These are phyloP conservation scores for Chalara sp. DNA, from an alignment of 2,329 filamentous ascomycete genomes.

Conservation along the genomic window DNA sequence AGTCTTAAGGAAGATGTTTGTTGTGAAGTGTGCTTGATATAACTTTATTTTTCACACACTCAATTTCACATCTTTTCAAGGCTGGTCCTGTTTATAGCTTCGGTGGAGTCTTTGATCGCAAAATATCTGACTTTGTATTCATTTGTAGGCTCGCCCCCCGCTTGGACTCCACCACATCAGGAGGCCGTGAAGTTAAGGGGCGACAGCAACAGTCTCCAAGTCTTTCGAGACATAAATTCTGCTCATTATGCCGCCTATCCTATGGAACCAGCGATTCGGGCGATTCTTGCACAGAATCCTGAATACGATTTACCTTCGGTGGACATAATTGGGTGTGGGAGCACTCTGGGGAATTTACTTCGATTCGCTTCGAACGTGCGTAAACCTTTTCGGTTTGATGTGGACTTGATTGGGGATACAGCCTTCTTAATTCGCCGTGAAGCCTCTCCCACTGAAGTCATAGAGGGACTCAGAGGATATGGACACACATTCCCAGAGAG, in stretches of 20 bases:
- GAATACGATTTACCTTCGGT: conserved; percentile 29
- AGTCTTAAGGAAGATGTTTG: conserved; percentile 4
- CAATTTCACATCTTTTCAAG: too few relatives aligned
- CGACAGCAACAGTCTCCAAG: conserved; percentile 30
- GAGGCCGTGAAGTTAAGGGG: conserved; percentile 28
- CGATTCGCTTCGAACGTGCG: conserved; percentile 41
- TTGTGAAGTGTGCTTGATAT: neutral
- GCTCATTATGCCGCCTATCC: conserved; percentile 33
- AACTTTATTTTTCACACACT: too few relatives aligned
- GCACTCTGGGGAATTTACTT: conserved; percentile 54
- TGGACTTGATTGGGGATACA: conserved; percentile 48
- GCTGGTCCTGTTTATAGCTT: too few relatives aligned
- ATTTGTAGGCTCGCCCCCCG: conserved; percentile 39
- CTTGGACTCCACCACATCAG: conserved; percentile 38
- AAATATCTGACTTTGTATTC: neutral
- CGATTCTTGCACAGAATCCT: conserved; percentile 32
- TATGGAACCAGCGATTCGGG: conserved; percentile 34
- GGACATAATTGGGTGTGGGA: conserved; percentile 54
- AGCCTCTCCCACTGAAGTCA: conserved; percentile 49
- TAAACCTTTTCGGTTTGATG: conserved; percentile 48
- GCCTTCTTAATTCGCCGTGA: conserved; percentile 59
- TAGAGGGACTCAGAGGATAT: conserved; percentile 49
- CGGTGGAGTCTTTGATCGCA: neutral
- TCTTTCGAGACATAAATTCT: conserved; percentile 37
- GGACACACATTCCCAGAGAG: conserved; percentile 61